A percentile compares a stretch with the other conserved stretches of the same genome.
Conservation (phyloP, 2,329 filamentous ascomycete species). For the Aspergillus fructus region DNA sequence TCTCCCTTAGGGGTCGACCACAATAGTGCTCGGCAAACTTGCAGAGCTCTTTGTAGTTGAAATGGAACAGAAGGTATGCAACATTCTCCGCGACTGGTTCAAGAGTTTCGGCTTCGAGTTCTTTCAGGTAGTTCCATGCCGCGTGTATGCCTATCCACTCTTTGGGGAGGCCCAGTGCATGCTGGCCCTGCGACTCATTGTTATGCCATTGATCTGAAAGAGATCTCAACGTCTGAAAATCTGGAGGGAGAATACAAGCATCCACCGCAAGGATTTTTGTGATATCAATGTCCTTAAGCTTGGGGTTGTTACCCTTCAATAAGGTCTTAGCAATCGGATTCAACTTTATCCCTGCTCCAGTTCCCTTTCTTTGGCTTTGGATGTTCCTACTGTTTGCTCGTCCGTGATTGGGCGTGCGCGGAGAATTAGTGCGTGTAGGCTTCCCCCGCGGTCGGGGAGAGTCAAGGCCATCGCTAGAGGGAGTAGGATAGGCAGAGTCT, state of each 20-base stretch:
- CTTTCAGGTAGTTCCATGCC: constrained; percentile 3
- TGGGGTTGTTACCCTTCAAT: background rate
- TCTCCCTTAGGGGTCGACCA: background rate
- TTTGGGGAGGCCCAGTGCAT: constrained; percentile 8
- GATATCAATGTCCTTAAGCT: background rate
- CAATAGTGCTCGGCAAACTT: background rate
- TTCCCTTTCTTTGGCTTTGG: background rate
- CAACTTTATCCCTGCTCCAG: background rate
- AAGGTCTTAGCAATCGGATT: background rate
- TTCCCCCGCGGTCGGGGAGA: background rate
- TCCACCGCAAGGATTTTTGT: background rate
- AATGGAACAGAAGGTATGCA: constrained; percentile 1
- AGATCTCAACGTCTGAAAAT: background rate
- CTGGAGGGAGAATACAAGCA: background rate
- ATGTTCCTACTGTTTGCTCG: background rate
- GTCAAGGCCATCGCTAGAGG: background rate
- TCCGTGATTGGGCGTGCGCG: background rate
- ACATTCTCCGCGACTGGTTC: constrained; percentile 6
- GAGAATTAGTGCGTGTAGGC: background rate
- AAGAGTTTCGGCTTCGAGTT: constrained; percentile 1
- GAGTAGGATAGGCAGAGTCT: background rate
- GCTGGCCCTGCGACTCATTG: background rate
- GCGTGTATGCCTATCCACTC: constrained; percentile 7
- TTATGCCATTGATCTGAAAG: constrained; percentile 3
- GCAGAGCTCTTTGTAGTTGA: constrained; percentile 10